phyloP scores from a whole-genome alignment of 208 protist species.

The Leishmania arabica region DNA sequence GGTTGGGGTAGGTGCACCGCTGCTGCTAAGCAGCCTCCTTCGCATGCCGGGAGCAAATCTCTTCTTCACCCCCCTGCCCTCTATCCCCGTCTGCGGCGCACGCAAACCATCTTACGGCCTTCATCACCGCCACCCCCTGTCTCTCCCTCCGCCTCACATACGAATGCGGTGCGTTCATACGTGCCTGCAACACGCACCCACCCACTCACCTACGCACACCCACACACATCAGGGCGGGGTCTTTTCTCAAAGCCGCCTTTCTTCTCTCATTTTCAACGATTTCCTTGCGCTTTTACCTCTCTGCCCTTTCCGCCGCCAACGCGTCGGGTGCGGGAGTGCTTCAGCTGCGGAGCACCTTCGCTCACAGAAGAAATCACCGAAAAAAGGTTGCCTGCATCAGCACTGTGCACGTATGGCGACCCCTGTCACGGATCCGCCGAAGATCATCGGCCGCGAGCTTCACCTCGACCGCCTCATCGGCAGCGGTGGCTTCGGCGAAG shows the following conservation, averaged over 20 bases:
- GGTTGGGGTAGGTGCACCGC: not conserved
- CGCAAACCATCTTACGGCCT: not conserved
- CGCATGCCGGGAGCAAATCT: not conserved
- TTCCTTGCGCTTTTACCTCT: not conserved
- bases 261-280: not conserved
- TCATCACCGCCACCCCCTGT: not conserved
- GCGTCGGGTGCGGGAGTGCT: not conserved
- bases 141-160: not conserved
- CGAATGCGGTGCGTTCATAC: not conserved
- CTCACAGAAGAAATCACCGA: not conserved
- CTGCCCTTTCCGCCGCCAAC: not conserved
- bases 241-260: not conserved
- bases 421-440: conserved; percentile 22
- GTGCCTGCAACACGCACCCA: not conserved
- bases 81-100: not conserved
- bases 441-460: conserved; percentile 62
- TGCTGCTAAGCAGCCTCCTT: not conserved
- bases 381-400: too few relatives aligned
- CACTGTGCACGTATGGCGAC: not conserved
- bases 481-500: conserved; percentile 60
- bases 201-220: not conserved
- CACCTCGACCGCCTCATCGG: conserved; percentile 54
- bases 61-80: not conserved
- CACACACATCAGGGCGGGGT: not conserved
- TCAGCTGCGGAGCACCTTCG: not conserved